phyloP scores from a whole-genome alignment of 2,329 filamentous ascomycete genomes.

The Exophiala bonariae region DNA sequence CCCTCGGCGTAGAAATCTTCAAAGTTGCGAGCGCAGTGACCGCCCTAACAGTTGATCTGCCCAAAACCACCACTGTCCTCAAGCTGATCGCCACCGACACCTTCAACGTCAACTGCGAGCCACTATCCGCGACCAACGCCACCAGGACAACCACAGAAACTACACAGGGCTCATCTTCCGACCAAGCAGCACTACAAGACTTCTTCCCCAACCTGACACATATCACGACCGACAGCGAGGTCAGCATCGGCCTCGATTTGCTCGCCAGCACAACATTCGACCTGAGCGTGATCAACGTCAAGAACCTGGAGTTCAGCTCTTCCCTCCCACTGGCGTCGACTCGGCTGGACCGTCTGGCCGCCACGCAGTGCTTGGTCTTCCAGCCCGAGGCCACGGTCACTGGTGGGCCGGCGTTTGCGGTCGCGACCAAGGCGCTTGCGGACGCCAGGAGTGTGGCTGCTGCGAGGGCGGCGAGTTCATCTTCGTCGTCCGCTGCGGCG shows the following conservation, averaged over 20 bases:
- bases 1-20: neutral
- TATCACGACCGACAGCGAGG: neutral
- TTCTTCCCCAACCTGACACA: slow-evolving; percentile 2
- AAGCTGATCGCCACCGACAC: slow-evolving; percentile 4
- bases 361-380: slow-evolving; percentile 4
- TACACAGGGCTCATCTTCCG: no score
- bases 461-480: slow-evolving; percentile 7
- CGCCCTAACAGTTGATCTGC: neutral
- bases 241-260: slow-evolving; percentile 1
- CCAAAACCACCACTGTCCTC: neutral
- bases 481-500: slow-evolving; percentile 13
- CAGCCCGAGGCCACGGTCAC: neutral
- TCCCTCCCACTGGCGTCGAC: neutral
- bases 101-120: neutral
- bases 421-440: neutral
- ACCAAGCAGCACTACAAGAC: no score
- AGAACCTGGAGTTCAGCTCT: neutral
- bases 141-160: slow-evolving; percentile 1
- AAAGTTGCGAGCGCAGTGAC: neutral
- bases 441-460: neutral
- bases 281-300: neutral
- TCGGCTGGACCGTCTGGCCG: neutral
- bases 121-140: neutral
- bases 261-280: neutral
- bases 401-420: neutral